Conservation (phyloP, 73 alveolate genomes). For the Effrenium voratum region DNA sequence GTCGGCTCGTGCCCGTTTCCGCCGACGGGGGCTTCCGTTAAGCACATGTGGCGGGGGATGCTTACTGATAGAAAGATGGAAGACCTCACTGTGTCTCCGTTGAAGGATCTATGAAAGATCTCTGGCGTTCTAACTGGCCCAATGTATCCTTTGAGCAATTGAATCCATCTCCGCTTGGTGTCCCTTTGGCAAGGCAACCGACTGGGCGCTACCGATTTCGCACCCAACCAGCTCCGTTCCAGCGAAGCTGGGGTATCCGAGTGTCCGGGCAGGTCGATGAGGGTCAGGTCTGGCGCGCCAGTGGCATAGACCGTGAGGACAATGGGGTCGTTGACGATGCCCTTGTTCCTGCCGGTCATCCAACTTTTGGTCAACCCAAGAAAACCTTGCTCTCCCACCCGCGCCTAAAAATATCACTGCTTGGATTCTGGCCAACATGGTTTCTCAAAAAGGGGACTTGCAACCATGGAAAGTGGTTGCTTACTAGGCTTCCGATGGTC, state of each 20-base stretch:
- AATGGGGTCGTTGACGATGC: constrained; percentile 98
- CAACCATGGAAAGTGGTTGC: constrained; percentile 78
- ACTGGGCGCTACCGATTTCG: not conserved
- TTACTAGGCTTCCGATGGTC: too few species aligned
- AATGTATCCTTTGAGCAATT: too few species aligned
- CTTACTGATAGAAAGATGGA: too few species aligned
- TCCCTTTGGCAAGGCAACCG: not conserved
- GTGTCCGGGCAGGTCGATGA: constrained; percentile 99
- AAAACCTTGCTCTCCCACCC: constrained; percentile 96
- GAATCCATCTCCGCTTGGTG: not conserved
- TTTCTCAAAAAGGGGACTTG: constrained; percentile 79
- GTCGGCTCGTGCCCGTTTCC: too few species aligned
- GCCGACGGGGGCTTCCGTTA: too few species aligned
- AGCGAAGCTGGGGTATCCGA: too few species aligned
- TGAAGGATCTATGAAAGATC: too few species aligned
- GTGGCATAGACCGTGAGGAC: constrained; percentile 98
- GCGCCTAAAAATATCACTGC: constrained; percentile 96
- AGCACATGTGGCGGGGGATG: too few species aligned
- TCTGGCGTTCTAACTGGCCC: too few species aligned
- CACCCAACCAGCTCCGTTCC: too few species aligned
- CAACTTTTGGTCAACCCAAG: not conserved
- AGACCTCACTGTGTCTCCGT: too few species aligned
- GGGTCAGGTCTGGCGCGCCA: constrained; percentile 99
- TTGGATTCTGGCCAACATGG: constrained; percentile 96
- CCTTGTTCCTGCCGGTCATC: constrained; percentile 95